Conservation (phyloP, 192 early-diverging fungal genomes). For the Dispira simplex region DNA sequence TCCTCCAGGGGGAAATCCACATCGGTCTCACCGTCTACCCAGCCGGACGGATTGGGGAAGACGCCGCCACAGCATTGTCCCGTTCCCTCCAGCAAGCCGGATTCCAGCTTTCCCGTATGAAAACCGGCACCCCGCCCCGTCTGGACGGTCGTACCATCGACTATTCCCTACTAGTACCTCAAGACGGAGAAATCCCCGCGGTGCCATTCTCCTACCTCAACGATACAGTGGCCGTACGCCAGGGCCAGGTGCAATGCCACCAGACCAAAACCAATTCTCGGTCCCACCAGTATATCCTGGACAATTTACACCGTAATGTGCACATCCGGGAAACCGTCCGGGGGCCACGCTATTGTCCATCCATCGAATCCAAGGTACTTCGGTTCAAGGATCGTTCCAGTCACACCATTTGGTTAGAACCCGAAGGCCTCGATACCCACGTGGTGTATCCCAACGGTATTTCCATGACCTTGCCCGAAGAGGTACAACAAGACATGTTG, state of each 20-base stretch:
- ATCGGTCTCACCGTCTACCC: constrained; percentile 53
- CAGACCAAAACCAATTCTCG: constrained; percentile 54
- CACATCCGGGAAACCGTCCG: constrained; percentile 75
- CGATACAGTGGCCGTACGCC: constrained; percentile 47
- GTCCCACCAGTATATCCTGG: constrained; percentile 47
- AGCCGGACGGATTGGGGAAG: constrained; percentile 55
- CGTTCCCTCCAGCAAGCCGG: constrained; percentile 56
- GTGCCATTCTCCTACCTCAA: constrained; percentile 65
- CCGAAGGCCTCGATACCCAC: constrained; percentile 57
- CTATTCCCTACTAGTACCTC: constrained; percentile 41
- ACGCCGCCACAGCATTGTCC: constrained; percentile 57
- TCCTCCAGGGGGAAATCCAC: constrained; percentile 69
- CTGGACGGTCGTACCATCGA: constrained; percentile 62
- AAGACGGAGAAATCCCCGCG: constrained; percentile 53
- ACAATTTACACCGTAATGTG: constrained; percentile 62
- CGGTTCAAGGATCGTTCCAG: constrained; percentile 47
- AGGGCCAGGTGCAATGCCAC: constrained; percentile 53
- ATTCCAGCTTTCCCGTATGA: constrained; percentile 60
- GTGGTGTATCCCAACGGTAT: constrained; percentile 72
- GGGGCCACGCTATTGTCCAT: constrained; percentile 71
- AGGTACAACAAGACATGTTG: constrained; percentile 50
- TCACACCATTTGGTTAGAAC: constrained; percentile 68
- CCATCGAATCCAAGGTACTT: constrained; percentile 65
- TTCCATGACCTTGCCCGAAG: constrained; percentile 71
- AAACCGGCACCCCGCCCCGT: constrained; percentile 72